A percentile compares a stretch with the other conserved stretches of the same genome.
These are phyloP conservation scores for Claviceps lovelessii DNA, from an alignment of 2,329 filamentous ascomycete species.

Conservation along the genomic window DNA sequence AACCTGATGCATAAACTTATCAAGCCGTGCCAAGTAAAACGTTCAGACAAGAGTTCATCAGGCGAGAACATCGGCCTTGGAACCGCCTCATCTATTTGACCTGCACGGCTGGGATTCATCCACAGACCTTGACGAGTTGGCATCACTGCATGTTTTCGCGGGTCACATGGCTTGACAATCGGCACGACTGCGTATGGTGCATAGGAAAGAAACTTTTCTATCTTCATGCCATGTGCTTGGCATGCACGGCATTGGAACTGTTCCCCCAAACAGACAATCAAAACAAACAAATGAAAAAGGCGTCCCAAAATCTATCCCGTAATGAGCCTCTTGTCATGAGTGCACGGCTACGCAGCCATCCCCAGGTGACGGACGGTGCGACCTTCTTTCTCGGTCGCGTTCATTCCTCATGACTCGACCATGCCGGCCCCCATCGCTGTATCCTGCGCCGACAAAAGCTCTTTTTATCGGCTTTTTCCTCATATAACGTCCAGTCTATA, in stretches of 20 bases:
- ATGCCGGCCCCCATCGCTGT: conserved; percentile 7
- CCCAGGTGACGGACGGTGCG: conserved; percentile 16
- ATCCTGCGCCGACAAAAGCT: conserved; percentile 7
- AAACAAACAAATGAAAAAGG: conserved; percentile 7
- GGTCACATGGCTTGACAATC: not conserved
- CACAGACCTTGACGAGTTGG: not conserved
- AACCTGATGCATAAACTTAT: not conserved
- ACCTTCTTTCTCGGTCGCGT: conserved; percentile 6
- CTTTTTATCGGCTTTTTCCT: conserved; percentile 4
- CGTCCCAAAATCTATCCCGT: conserved; percentile 21
- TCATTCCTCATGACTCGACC: conserved; percentile 9
- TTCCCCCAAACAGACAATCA: not conserved
- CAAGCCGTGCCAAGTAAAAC: no score
- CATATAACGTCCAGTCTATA: conserved; percentile 10
- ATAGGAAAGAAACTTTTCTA: not conserved
- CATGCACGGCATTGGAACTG: not conserved
- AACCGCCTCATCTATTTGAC: not conserved
- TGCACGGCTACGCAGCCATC: conserved; percentile 15
- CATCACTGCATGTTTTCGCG: not conserved
- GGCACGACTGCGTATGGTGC: not conserved
- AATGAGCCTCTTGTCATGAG: conserved; percentile 12
- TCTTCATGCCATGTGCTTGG: not conserved
- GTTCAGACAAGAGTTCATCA: not conserved
- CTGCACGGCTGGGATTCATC: not conserved
- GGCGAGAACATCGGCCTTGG: no score